These are phyloP conservation scores for Talaromyces pinophilus DNA, from an alignment of 2,329 filamentous ascomycete species.

Conservation along the genomic window DNA sequence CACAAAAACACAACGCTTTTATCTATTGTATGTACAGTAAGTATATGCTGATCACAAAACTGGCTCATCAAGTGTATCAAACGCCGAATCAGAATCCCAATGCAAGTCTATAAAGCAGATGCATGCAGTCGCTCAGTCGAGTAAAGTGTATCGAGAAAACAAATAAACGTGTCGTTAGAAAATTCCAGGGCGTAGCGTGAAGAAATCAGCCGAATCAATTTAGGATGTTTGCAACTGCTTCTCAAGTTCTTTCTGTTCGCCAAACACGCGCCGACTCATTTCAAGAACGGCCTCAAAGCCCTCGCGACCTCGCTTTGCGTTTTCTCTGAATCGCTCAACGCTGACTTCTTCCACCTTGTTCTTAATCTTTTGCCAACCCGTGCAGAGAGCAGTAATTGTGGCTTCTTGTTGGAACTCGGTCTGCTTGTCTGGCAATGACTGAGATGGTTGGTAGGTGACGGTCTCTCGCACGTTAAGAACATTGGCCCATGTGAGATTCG, in stretches of 20 bases:
- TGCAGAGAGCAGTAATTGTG: conserved; percentile 88
- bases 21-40: conserved; percentile 19
- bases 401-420: conserved; percentile 89
- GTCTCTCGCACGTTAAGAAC: conserved; percentile 91
- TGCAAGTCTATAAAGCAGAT: conserved; percentile 20
- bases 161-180: conserved; percentile 24
- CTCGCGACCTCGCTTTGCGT: conserved; percentile 84
- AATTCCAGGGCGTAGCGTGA: background rate
- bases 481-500: conserved; percentile 91
- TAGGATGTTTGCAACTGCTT: conserved; percentile 37
- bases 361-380: conserved; percentile 96
- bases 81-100: conserved; percentile 23
- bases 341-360: conserved; percentile 93
- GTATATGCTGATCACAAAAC: conserved; percentile 15
- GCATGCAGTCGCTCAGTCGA: conserved; percentile 23
- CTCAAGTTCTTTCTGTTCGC: conserved; percentile 75
- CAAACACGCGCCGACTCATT: conserved; percentile 89
- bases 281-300: conserved; percentile 93
- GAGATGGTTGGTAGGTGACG: conserved; percentile 74
- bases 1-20: conserved; percentile 19
- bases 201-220: background rate
- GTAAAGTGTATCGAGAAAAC: conserved; percentile 21
- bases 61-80: conserved; percentile 21
- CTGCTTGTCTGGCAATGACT: conserved; percentile 50
- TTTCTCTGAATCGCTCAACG: conserved; percentile 86